Conservation (phyloP, 495 filamentous ascomycete genomes). For the Glonium stellatum region DNA sequence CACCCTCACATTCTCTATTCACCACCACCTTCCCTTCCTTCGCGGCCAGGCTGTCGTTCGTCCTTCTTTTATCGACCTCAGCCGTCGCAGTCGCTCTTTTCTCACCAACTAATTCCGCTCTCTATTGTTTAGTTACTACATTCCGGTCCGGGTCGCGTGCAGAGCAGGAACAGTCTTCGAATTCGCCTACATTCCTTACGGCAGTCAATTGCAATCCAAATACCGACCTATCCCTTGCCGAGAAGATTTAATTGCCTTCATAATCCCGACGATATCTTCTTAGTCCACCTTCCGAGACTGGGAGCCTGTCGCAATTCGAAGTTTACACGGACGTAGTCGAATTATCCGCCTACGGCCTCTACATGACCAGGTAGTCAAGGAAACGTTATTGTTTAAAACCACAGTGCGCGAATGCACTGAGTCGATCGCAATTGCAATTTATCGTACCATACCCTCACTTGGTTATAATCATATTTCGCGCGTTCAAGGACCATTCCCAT, state of each 20-base stretch:
- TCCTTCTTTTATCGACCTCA: constrained; percentile 30
- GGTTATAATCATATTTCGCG: too few species aligned
- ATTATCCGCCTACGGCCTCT: too few species aligned
- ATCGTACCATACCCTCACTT: background rate
- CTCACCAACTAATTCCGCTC: too few species aligned
- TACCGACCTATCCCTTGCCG: background rate
- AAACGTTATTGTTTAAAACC: background rate
- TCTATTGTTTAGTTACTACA: constrained; percentile 4
- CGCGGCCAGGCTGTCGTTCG: constrained; percentile 32
- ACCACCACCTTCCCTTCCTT: constrained; percentile 10
- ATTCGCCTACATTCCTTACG: constrained; percentile 25
- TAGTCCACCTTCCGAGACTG: background rate
- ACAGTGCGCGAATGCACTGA: background rate
- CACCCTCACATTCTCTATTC: background rate
- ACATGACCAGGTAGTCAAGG: too few species aligned
- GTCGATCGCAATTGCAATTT: background rate
- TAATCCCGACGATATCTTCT: background rate
- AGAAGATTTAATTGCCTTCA: background rate
- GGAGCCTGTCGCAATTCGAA: background rate
- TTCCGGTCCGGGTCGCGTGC: constrained; percentile 16
- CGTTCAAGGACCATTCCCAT: constrained; percentile 5
- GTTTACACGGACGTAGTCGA: too few species aligned
- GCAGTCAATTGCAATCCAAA: background rate
- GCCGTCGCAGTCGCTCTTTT: constrained; percentile 29
- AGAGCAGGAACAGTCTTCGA: background rate